phyloP scores from a whole-genome alignment of 73 alveolate species.

The Uronychia setigera region DNA sequence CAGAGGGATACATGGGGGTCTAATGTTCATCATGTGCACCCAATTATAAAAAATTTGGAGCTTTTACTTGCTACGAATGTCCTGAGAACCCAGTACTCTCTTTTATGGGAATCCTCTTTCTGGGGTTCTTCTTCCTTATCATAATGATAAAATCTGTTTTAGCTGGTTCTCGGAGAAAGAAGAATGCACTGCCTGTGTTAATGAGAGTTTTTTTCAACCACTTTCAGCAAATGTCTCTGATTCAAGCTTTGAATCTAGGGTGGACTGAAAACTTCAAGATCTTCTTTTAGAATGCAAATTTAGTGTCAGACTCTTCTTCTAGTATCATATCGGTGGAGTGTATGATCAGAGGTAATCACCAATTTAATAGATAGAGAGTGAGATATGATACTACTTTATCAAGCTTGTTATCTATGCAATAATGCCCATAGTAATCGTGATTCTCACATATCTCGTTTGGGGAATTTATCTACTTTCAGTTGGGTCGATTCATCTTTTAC shows the following conservation, averaged over 20 bases:
- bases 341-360: too few relatives aligned
- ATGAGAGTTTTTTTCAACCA: constrained; percentile 60
- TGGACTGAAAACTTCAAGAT: constrained; percentile 50
- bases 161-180: constrained; percentile 40
- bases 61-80: constrained; percentile 41
- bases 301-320: constrained; percentile 29
- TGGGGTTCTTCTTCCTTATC: constrained; percentile 6
- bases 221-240: constrained; percentile 45
- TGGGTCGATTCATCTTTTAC: too few relatives aligned
- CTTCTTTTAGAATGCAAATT: constrained; percentile 19
- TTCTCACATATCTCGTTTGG: too few relatives aligned
- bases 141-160: constrained; percentile 44
- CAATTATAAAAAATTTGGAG: constrained; percentile 44
- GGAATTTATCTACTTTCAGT: too few relatives aligned
- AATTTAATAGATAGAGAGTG: too few relatives aligned
- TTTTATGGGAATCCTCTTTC: constrained; percentile 1
- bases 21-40: constrained; percentile 44
- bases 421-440: too few relatives aligned
- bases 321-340: constrained; percentile 63
- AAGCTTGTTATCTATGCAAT: too few relatives aligned
- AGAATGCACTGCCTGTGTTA: constrained; percentile 55
- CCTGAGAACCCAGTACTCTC: constrained; percentile 43
- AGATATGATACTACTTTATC: too few relatives aligned
- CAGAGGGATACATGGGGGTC: constrained; percentile 45
- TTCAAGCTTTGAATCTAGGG: constrained; percentile 47